phyloP scores from a whole-genome alignment of 1,284 basidiomycete species.

The Pterula multifida region DNA sequence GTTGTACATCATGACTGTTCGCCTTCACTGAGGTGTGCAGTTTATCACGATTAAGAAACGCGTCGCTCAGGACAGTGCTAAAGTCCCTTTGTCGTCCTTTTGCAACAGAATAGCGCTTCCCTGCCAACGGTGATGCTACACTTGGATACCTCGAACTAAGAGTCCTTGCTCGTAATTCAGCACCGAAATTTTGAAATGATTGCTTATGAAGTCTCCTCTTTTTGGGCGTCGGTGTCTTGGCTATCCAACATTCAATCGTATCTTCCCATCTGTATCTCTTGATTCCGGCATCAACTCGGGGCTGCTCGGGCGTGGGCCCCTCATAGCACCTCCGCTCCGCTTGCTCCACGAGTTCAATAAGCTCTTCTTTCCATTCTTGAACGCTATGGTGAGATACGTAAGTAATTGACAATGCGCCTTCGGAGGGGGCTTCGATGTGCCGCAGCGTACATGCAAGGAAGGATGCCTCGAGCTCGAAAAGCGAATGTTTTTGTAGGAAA shows the following conservation, averaged over 20 bases:
- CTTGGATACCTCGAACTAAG: not conserved
- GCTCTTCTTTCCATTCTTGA: slow-evolving; percentile 20
- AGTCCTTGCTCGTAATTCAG: not conserved
- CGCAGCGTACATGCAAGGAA: slow-evolving; percentile 40
- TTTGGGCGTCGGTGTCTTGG: not conserved
- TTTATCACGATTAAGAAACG: not conserved
- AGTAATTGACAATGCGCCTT: slow-evolving; percentile 11
- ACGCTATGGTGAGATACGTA: slow-evolving; percentile 15
- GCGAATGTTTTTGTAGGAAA: slow-evolving; percentile 20
- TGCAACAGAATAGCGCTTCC: not conserved
- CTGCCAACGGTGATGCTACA: not conserved
- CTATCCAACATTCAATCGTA: not conserved
- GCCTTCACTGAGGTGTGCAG: slow-evolving; percentile 10
- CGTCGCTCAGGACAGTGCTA: not conserved
- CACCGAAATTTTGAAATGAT: not conserved
- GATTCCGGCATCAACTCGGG: slow-evolving; percentile 3
- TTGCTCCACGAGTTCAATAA: slow-evolving; percentile 35
- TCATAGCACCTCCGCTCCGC: slow-evolving; percentile 36
- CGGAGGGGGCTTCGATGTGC: slow-evolving; percentile 27
- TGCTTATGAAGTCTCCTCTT: not conserved
- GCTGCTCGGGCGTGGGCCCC: not conserved
- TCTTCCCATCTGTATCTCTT: not conserved
- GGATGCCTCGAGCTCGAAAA: slow-evolving; percentile 34
- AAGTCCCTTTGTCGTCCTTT: not conserved
- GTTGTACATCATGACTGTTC: not conserved